These are phyloP conservation scores for Cutaneotrichosporon daszewskae DNA, from an alignment of 1,284 basidiomycete species.

Conservation along the genomic window DNA sequence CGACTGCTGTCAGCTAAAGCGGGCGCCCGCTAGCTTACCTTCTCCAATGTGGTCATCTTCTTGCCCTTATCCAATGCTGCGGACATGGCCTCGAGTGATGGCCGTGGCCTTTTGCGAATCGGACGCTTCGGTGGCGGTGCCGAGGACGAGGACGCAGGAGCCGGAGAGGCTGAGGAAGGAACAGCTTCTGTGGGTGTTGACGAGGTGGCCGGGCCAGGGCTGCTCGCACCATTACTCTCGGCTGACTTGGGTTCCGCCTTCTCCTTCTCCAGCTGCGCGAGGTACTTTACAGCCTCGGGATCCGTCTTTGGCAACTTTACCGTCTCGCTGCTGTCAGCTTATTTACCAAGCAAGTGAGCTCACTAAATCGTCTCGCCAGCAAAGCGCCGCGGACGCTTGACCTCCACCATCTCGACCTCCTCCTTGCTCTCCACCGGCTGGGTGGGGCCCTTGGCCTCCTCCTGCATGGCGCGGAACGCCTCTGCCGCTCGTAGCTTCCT, in stretches of 20 bases:
- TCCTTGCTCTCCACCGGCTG: conserved; percentile 4
- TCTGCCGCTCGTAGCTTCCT: conserved; percentile 12
- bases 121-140: conserved; percentile 6
- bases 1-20: conserved; percentile 25
- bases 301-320: conserved; percentile 30
- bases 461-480: conserved; percentile 13
- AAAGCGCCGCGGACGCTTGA: conserved; percentile 38
- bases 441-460: conserved; percentile 1
- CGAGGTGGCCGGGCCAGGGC: too few species aligned
- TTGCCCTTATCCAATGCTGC: conserved; percentile 41
- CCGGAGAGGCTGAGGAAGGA: not conserved
- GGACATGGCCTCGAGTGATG: conserved; percentile 43
- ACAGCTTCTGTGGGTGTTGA: not conserved
- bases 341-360: conserved; percentile 7
- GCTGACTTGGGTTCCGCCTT: too few species aligned
- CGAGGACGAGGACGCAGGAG: not conserved
- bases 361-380: conserved; percentile 44
- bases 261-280: conserved; percentile 10
- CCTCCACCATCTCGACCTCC: conserved; percentile 31
- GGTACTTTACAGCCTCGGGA: conserved; percentile 35
- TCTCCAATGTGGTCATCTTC: conserved; percentile 48
- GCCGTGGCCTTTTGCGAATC: conserved; percentile 37
- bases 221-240: too few species aligned
- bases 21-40: conserved; percentile 25
- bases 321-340: conserved; percentile 33